A percentile compares a stretch with the other conserved stretches of the same genome.
Conservation (phyloP, 176 grass and related monocot species). For the Aegilops longissima region DNA sequence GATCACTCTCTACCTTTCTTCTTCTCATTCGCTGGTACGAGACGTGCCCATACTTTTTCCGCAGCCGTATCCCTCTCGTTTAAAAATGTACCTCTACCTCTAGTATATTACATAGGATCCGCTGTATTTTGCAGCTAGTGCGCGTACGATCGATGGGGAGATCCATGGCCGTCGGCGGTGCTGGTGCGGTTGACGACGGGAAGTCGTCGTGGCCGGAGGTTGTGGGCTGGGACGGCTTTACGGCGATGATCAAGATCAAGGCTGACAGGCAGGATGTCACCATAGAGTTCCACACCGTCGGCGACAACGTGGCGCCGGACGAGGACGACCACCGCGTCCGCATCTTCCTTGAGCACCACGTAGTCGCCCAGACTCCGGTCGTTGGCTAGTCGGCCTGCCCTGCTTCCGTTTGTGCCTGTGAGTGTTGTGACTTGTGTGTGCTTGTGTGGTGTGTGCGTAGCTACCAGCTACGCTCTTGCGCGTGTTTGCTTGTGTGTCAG, state of each 20-base stretch:
- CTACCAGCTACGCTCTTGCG: background rate
- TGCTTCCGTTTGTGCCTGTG: background rate
- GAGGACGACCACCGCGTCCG: constrained; percentile 29
- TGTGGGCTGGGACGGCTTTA: background rate
- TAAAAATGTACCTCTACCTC: background rate
- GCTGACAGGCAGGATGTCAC: background rate
- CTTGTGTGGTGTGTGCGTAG: background rate
- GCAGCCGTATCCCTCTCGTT: background rate
- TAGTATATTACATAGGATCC: background rate
- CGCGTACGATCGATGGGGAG: background rate
- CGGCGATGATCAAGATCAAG: background rate
- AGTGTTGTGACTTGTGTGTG: background rate
- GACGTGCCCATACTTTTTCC: background rate
- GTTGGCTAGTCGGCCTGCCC: constrained; percentile 1
- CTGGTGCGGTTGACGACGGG: background rate
- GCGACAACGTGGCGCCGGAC: constrained; percentile 13
- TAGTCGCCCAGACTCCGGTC: background rate
- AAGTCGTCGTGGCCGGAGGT: constrained; percentile 41
- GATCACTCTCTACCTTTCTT: background rate
- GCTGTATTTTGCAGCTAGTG: background rate
- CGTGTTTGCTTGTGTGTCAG: no score
- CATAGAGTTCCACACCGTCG: background rate
- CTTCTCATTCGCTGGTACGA: background rate
- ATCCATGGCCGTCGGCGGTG: background rate
- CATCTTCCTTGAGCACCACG: background rate